Base-by-base conservation (phyloP, 192 early-diverging fungal genomes). In the Ambispora gerdemannii region DNA sequence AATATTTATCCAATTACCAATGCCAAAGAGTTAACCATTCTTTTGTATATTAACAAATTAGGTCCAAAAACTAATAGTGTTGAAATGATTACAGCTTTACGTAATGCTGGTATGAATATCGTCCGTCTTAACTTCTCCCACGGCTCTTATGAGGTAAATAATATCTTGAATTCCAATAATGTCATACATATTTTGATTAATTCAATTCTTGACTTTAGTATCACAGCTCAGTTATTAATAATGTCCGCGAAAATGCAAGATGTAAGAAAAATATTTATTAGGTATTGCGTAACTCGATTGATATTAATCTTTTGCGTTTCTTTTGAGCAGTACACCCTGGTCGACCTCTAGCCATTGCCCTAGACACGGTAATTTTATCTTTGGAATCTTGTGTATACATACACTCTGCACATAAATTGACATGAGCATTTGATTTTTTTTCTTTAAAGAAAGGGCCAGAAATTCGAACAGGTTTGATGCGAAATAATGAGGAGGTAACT, bases 401-500 rank as follows among this genome's bases (percentile, higher is more conserved):
- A n/a, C n/a, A n/a, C n/a, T n/a, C n/a, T n/a, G n/a, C n/a, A n/a
- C n/a, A n/a, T n/a, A n/a, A n/a, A n/a, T n/a, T n/a, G n/a, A n/a
- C n/a, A 50, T n/a, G 17, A 43, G 38, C 38, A 43, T 43, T 43
- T 15, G 38, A 43, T 43, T 43, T 43, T 63, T 66, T 66, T 13
- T 20, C 30, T 19, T 28, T 38, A 49, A 13, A 70, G 68, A 93
- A 93, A 80, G 91, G 91, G 31, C 91, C 91, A 30, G 91, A 93
- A 82, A 93, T 93, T 81, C 89, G 92, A 55, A 93, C 91, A 17
- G 92, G 92, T 73, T 81, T 87, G 71, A 90, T 91, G 84, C 85
- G 81, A 74, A 86, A 86, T 77, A 88, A 87, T 70, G 68, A 79
- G 27, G 90, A 93, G 70, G 76, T 92, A 75, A 70, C 50, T 74